Percentiles rank a stretch among this genome's conserved stretches.
These are phyloP conservation scores for Exophiala bonariae DNA, from an alignment of 2,329 filamentous ascomycete genomes.

Conservation along the genomic window DNA sequence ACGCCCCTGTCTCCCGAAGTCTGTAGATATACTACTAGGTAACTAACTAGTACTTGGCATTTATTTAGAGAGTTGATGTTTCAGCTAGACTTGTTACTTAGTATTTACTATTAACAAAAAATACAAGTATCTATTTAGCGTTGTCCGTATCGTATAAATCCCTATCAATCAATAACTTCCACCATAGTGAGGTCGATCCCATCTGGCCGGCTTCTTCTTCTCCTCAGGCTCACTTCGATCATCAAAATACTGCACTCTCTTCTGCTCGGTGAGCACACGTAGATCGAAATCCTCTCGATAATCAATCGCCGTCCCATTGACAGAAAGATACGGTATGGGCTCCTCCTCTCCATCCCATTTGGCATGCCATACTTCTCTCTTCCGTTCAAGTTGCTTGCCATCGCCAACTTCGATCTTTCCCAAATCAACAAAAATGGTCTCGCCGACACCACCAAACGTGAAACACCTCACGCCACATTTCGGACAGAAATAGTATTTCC, in stretches of 20 bases:
- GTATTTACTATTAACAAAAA: too few relatives aligned
- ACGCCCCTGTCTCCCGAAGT: too few relatives aligned
- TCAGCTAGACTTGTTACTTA: too few relatives aligned
- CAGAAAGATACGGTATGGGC: conserved; percentile 29
- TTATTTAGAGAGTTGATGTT: too few relatives aligned
- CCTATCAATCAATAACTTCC: conserved; percentile 30
- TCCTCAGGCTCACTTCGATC: conserved; percentile 29
- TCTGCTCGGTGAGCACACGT: conserved; percentile 30
- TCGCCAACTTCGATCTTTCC: conserved; percentile 17
- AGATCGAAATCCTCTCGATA: conserved; percentile 31
- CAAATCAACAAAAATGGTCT: conserved; percentile 27
- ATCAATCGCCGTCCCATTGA: conserved; percentile 31
- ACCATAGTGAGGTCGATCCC: conserved; percentile 30
- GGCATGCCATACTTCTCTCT: conserved; percentile 30
- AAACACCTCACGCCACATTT: conserved; percentile 49
- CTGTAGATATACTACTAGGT: too few relatives aligned
- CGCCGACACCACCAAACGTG: conserved; percentile 38
- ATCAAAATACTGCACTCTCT: conserved; percentile 32
- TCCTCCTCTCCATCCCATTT: conserved; percentile 30
- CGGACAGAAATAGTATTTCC: conserved; percentile 50
- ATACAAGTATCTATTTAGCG: too few relatives aligned
- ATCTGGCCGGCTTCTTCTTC: conserved; percentile 28
- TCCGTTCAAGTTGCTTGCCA: conserved; percentile 24
- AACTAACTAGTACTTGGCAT: too few relatives aligned
- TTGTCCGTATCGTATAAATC: too few relatives aligned